Base-by-base conservation (phyloP, 2,329 filamentous ascomycete species). In the Colletotrichum magnum region DNA sequence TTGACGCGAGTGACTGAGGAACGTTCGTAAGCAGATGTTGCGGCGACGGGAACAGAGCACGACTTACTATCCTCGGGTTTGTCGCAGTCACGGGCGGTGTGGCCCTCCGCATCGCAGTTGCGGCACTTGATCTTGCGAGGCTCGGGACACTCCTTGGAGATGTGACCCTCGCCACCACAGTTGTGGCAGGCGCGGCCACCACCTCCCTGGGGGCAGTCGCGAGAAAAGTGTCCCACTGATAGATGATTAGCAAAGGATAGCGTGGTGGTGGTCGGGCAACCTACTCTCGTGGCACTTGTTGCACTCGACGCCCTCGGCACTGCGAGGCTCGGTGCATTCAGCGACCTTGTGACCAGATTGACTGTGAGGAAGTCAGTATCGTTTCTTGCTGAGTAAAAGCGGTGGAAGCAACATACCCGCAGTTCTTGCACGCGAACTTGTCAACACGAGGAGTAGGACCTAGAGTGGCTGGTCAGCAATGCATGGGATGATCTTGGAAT, bases 361-460 rank as follows among this genome's bases (percentile, higher is more conserved):
- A 7, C 85, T 84, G 54, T 63, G 12, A 32, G 9, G 0, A 41
- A 72, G 52, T 56, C 50, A 73, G 62, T 68, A 64, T 24, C 26
- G 24, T 10, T 18, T 39, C 59, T 28, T 10, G 21, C 26, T 21
- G 13, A 5, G 13, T 43, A 32, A 24, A 47, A 1, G 1, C 6
- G 2, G 41, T 4, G 5, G 48, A 39, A 16, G n/a, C 1, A 24
- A 77, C 79, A 68, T 72, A 85, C 83, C 87, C 88, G 82, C 91
- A 93, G 76, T 93, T 93, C 77, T 86, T 88, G 86, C 91, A 93
- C 7, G 88, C 89, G 72, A 87, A 90, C 65, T 84, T 89, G 81
- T 92, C 88, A 36, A 88, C 80, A 58, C 92, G 88, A 26, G 88
- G 87, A n/a, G 83, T 79, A 4, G 87, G 85, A 74, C 89, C 88